These are phyloP conservation scores for Populus alba DNA, from an alignment of 345 rosid genomes.

Conservation along the genomic window DNA sequence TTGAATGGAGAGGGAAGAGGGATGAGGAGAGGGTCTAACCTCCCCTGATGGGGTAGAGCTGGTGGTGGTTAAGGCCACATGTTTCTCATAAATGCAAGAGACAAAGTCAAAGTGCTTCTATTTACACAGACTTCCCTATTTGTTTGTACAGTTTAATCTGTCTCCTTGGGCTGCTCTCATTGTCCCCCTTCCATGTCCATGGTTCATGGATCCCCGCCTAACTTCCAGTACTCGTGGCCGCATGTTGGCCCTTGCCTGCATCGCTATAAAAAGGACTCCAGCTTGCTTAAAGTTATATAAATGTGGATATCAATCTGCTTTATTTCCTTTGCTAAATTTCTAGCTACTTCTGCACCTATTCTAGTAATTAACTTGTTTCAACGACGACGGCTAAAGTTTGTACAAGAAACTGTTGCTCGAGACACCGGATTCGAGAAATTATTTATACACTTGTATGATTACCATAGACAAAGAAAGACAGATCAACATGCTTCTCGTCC, in stretches of 20 bases:
- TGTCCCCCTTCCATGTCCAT: conserved; percentile 44
- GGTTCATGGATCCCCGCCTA: conserved; percentile 32
- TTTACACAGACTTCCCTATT: conserved; percentile 13
- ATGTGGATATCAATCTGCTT: background rate
- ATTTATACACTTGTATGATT: too few species aligned
- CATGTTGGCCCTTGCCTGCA: conserved; percentile 36
- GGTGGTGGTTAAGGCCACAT: conserved; percentile 44
- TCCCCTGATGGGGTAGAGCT: conserved; percentile 21
- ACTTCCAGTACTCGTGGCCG: conserved; percentile 32
- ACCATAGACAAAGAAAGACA: too few species aligned
- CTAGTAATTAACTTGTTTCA: background rate
- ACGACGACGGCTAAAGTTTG: background rate
- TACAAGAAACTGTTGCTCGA: background rate
- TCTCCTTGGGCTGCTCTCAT: conserved; percentile 41
- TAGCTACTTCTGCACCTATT: background rate
- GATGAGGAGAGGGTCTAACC: conserved; percentile 8
- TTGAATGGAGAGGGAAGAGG: conserved; percentile 14
- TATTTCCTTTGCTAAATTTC: background rate
- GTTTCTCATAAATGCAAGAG: conserved; percentile 49
- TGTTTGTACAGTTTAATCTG: conserved; percentile 42
- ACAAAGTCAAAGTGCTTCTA: conserved; percentile 27
- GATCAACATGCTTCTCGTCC: too few species aligned
- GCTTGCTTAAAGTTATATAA: background rate
- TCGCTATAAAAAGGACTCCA: background rate
- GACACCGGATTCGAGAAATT: rapidly evolving